Conservation (phyloP, 257 asterid species). For the Nicotiana noctiflora region DNA sequence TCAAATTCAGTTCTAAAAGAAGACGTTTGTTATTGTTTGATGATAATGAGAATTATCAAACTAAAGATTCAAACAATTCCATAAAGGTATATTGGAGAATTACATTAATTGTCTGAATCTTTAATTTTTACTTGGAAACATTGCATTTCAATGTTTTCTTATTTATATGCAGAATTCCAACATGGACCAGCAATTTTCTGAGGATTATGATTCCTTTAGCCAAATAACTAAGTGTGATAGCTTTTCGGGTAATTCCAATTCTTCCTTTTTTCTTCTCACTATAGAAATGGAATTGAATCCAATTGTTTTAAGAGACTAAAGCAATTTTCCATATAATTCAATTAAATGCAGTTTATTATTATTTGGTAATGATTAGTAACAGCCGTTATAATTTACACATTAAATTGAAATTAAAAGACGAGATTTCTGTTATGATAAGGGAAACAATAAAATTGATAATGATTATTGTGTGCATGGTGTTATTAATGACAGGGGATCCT, state of each 20-base stretch:
- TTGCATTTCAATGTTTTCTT: neutral
- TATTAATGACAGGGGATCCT: slow-evolving; percentile 14
- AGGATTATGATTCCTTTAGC: slow-evolving; percentile 24
- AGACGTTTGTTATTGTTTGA: slow-evolving; percentile 39
- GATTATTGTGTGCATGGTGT: neutral
- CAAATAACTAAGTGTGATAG: slow-evolving; percentile 30
- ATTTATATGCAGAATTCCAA: slow-evolving; percentile 25
- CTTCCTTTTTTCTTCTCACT: neutral
- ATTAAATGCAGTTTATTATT: no score
- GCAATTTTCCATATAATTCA: no score
- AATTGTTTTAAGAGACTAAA: neutral
- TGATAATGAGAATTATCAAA: slow-evolving; percentile 19
- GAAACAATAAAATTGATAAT: neutral
- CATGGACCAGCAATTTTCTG: slow-evolving; percentile 20
- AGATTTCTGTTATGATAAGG: neutral
- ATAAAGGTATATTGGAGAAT: neutral
- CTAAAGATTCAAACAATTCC: slow-evolving; percentile 14
- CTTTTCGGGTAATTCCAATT: slow-evolving; percentile 21
- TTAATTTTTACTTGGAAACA: neutral
- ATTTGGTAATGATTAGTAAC: neutral
- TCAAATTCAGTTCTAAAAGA: slow-evolving; percentile 63
- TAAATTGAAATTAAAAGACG: neutral
- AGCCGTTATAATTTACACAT: neutral
- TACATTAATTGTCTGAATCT: neutral
- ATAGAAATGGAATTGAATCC: neutral